Evolutionary conservation across 106 monocot species (phyloP).

Genomic region (Dendrobium nobile): DNA sequence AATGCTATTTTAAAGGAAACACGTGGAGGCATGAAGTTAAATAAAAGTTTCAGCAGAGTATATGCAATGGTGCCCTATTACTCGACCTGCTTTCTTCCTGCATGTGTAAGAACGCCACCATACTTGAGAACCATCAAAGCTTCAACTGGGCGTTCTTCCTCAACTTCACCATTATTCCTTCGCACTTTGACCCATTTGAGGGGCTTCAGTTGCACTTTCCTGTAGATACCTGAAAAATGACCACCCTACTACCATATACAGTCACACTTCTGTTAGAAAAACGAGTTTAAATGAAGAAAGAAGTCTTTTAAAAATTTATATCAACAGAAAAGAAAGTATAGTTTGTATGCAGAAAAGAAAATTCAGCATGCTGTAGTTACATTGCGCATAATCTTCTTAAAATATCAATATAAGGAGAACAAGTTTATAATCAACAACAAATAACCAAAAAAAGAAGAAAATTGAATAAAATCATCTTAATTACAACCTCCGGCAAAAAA

Average conservation of each 20-base stretch:
- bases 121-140: constrained; percentile 99
- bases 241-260: constrained; percentile 53
- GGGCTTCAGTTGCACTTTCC: constrained; percentile 96
- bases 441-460: not conserved
- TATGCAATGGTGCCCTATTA: not conserved
- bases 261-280: not conserved
- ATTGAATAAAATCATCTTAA: not conserved
- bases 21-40: not conserved
- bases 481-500: not conserved
- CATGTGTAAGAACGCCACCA: constrained; percentile 99
- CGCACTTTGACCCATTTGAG: constrained; percentile 77
- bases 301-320: not conserved
- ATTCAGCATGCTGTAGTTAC: not conserved
- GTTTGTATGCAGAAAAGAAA: not conserved
- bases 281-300: not conserved
- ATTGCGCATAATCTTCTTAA: not conserved
- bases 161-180: constrained; percentile 63
- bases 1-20: not conserved
- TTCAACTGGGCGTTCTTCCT: constrained; percentile 86
- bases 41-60: not conserved
- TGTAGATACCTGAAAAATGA: constrained; percentile 95
- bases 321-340: not conserved
- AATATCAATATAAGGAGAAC: not conserved
- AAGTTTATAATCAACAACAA: not conserved
- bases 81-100: constrained; percentile 94